Percentiles rank a stretch among this genome's conserved stretches.
Conservation (phyloP, 192 early-diverging fungal species). For the Pilaira anomala region DNA sequence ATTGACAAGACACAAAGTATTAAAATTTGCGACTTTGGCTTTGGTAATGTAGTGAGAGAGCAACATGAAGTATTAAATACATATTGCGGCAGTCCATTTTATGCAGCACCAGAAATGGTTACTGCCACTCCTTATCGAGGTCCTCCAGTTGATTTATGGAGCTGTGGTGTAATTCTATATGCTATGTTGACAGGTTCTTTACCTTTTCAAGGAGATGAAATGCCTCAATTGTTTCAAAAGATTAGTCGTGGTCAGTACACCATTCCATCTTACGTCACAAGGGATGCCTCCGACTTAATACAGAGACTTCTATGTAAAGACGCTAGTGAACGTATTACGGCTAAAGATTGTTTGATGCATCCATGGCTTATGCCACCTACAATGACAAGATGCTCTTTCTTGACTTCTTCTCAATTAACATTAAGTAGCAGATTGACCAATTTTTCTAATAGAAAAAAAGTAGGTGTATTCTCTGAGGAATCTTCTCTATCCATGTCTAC, state of each 20-base stretch:
- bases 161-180: conserved; percentile 58
- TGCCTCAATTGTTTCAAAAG: conserved; percentile 57
- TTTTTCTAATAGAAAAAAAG: background rate
- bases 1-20: conserved; percentile 48
- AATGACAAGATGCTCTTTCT: background rate
- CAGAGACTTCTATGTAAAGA: conserved; percentile 48
- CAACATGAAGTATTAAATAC: conserved; percentile 54
- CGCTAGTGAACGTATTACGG: conserved; percentile 52
- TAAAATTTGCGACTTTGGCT: conserved; percentile 62
- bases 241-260: conserved; percentile 57
- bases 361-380: conserved; percentile 42
- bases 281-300: conserved; percentile 48
- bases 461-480: background rate
- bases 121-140: conserved; percentile 56
- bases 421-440: background rate
- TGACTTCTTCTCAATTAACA: background rate
- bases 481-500: no score
- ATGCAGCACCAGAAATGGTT: conserved; percentile 67
- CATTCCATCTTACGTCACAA: conserved; percentile 39
- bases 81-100: conserved; percentile 65
- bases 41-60: conserved; percentile 51
- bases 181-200: conserved; percentile 57
- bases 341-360: conserved; percentile 50
- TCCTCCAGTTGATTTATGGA: conserved; percentile 60
- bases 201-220: conserved; percentile 56